These are phyloP conservation scores for Arachis hypogaea DNA, from an alignment of 306 rosid species.

Conservation along the genomic window DNA sequence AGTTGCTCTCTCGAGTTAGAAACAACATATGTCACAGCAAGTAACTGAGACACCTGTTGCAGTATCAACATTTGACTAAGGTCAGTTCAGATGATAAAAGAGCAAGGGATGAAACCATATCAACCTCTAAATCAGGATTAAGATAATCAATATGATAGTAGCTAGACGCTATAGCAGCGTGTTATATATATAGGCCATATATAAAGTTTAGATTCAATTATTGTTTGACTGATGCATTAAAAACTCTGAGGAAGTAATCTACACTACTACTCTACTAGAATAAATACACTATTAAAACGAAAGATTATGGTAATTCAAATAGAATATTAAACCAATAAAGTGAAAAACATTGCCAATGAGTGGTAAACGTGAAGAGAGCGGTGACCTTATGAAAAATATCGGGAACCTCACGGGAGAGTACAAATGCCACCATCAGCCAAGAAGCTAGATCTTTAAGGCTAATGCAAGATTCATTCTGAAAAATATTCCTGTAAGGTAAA, in stretches of 20 bases:
- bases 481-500: conserved; percentile 55
- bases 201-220: not conserved
- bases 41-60: conserved; percentile 83
- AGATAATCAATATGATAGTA: not conserved
- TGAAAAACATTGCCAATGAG: not conserved
- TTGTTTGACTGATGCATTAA: not conserved
- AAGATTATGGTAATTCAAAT: not conserved
- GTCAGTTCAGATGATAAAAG: conserved; percentile 40
- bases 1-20: conserved; percentile 60
- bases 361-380: not conserved
- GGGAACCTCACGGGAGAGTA: conserved; percentile 85
- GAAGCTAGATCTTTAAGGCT: conserved; percentile 65
- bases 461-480: conserved; percentile 57
- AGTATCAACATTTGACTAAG: conserved; percentile 28
- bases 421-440: conserved; percentile 82
- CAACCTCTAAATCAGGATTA: conserved; percentile 19
- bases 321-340: conserved; percentile 21
- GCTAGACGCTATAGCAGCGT: no score
- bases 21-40: conserved; percentile 58
- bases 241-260: not conserved
- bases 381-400: conserved; percentile 76
- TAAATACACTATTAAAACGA: not conserved
- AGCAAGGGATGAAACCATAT: conserved; percentile 20
- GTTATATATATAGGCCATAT: conserved; percentile 7
- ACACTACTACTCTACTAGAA: conserved; percentile 22